phyloP scores from a whole-genome alignment of 1,284 basidiomycete genomes.

The Cystobasidiaceae sp. region DNA sequence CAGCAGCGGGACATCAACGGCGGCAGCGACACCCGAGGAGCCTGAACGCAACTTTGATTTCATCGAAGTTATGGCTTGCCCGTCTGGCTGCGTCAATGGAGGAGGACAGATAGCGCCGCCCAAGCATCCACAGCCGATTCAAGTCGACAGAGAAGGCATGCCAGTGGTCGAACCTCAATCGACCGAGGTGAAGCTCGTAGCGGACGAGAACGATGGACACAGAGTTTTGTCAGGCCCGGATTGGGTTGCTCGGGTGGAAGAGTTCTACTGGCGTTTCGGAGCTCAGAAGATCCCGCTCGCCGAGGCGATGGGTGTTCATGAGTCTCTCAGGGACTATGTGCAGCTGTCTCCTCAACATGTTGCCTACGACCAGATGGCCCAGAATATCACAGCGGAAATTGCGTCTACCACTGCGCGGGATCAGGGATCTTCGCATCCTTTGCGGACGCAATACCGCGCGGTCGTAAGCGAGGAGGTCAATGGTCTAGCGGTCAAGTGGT shows the following conservation, averaged over 20 bases:
- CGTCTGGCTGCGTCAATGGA: slow-evolving; percentile 93
- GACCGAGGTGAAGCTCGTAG: slow-evolving; percentile 46
- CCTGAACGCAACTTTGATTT: slow-evolving; percentile 72
- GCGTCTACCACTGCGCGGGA: no score
- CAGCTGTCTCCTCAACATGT: slow-evolving; percentile 14
- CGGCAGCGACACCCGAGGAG: slow-evolving; percentile 38
- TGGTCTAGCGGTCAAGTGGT: slow-evolving; percentile 78
- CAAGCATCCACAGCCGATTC: slow-evolving; percentile 43
- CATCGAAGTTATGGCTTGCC: slow-evolving; percentile 99
- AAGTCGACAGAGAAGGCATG: slow-evolving; percentile 52
- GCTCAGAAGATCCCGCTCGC: neutral
- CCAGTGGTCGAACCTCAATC: slow-evolving; percentile 47
- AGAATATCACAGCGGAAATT: slow-evolving; percentile 51
- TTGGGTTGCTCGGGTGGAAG: slow-evolving; percentile 72
- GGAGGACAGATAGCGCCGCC: slow-evolving; percentile 81
- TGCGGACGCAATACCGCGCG: slow-evolving; percentile 76
- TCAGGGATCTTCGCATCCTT: no score
- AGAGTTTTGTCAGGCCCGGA: slow-evolving; percentile 63
- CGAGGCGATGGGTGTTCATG: slow-evolving; percentile 16
- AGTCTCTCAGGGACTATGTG: slow-evolving; percentile 32
- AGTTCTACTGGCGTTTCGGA: slow-evolving; percentile 60
- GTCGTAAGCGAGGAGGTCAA: slow-evolving; percentile 77
- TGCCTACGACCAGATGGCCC: slow-evolving; percentile 52
- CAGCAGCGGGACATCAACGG: slow-evolving; percentile 39
- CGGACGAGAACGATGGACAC: slow-evolving; percentile 41